Percentiles rank a stretch among this genome's conserved stretches.
phyloP scores from a whole-genome alignment of 192 early-diverging fungal species.

The Tieghemiomyces parasiticus region DNA sequence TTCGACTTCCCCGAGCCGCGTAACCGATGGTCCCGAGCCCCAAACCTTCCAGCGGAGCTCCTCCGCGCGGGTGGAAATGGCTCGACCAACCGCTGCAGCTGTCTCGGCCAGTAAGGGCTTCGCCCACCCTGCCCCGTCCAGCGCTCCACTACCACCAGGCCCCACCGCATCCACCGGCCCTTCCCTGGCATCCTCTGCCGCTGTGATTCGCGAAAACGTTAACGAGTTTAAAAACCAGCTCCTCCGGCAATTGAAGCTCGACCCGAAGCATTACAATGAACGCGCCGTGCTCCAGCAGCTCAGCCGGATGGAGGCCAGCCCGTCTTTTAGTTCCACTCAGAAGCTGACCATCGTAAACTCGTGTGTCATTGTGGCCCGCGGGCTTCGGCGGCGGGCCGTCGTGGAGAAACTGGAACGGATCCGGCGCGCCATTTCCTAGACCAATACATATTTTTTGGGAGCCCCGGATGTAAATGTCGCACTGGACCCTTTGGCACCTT shows the following conservation, averaged over 20 bases:
- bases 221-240: constrained; percentile 2
- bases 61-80: no score
- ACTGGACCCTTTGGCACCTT: no score
- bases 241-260: neutral
- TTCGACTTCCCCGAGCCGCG: no score
- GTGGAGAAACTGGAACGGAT: constrained; percentile 9
- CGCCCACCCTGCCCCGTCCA: no score
- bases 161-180: neutral
- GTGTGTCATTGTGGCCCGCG: neutral
- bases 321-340: neutral
- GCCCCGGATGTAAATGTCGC: no score
- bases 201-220: neutral
- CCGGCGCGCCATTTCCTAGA: no score
- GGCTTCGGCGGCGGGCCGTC: constrained; percentile 5
- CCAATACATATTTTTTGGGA: no score
- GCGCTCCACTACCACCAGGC: neutral
- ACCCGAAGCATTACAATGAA: constrained; percentile 2
- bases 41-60: no score
- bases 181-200: neutral
- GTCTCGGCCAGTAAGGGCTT: no score
- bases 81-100: no score
- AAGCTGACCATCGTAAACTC: constrained; percentile 1
- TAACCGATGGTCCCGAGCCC: no score
- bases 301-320: neutral
- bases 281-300: neutral